Conservation (phyloP, 805 yeast species). For the Sugiyamaella floridensis region DNA sequence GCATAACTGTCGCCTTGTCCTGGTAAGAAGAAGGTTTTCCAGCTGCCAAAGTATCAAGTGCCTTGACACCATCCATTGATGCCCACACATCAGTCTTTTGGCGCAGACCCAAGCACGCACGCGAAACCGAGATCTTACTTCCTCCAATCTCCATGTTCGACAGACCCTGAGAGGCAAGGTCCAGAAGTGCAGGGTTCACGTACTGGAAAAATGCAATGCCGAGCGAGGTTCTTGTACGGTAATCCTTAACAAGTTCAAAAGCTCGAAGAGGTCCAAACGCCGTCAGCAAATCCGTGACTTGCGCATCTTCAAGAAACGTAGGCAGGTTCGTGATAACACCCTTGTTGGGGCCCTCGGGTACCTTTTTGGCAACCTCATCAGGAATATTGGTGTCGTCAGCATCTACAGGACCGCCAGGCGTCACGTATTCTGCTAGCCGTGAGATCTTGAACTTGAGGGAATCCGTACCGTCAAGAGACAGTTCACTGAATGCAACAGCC, state of each 20-base stretch:
- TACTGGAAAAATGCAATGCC: constrained; percentile 56
- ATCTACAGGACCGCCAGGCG: constrained; percentile 25
- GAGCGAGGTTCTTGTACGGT: constrained; percentile 42
- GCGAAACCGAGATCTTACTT: constrained; percentile 31
- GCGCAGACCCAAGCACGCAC: constrained; percentile 31
- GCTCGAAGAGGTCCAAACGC: constrained; percentile 37
- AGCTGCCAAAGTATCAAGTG: constrained; percentile 8
- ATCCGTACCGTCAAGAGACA: constrained; percentile 11
- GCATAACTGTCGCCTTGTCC: constrained; percentile 39
- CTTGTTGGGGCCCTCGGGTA: constrained; percentile 33
- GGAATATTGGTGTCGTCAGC: constrained; percentile 10
- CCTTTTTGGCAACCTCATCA: constrained; percentile 9
- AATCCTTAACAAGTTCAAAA: constrained; percentile 37
- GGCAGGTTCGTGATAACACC: constrained; percentile 43
- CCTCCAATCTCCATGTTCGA: constrained; percentile 34
- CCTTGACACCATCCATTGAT: constrained; percentile 24
- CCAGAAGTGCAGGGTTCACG: constrained; percentile 21
- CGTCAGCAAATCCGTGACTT: constrained; percentile 37
- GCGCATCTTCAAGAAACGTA: constrained; percentile 36
- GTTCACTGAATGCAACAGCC: constrained; percentile 37
- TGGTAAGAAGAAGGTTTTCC: constrained; percentile 5
- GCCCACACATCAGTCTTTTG: constrained; percentile 23
- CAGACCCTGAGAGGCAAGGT: constrained; percentile 31
- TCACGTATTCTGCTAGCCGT: constrained; percentile 44
- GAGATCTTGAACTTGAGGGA: constrained; percentile 5